phyloP scores from a whole-genome alignment of 73 alveolate species.

The Stentor roeselii region DNA sequence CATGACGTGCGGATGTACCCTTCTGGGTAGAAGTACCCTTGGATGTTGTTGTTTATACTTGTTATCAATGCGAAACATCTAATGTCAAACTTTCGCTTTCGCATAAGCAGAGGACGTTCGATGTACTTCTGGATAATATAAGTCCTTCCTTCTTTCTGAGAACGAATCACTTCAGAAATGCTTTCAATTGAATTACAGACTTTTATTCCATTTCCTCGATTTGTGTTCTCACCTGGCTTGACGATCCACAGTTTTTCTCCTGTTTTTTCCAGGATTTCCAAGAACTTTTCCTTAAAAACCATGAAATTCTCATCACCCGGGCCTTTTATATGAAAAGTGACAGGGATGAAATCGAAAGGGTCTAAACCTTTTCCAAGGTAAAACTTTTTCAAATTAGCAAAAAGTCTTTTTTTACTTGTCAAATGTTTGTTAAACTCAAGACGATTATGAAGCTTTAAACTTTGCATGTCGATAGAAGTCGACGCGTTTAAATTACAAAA shows the following conservation, averaged over 20 bases:
- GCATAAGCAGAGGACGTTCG: conserved; percentile 55
- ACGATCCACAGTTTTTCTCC: too few relatives aligned
- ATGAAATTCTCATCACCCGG: conserved; percentile 9
- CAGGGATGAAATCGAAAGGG: background rate
- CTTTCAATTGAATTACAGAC: background rate
- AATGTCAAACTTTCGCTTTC: conserved; percentile 58
- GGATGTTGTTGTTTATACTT: conserved; percentile 42
- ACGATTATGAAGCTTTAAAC: conserved; percentile 34
- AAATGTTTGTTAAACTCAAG: conserved; percentile 52
- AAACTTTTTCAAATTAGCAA: conserved; percentile 65
- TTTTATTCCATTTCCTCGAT: background rate
- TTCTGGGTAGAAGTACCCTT: conserved; percentile 38
- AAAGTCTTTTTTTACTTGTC: conserved; percentile 60
- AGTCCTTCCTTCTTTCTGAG: background rate
- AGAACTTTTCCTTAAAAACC: conserved; percentile 18
- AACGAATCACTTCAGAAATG: too few relatives aligned
- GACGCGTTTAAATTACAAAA: too few relatives aligned
- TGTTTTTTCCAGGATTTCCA: too few relatives aligned
- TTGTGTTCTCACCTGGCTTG: background rate
- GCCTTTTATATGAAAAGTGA: conserved; percentile 4
- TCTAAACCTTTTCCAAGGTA: conserved; percentile 49
- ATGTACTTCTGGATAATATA: conserved; percentile 40
- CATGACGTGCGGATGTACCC: conserved; percentile 78
- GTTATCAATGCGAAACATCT: conserved; percentile 62
- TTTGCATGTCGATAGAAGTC: too few relatives aligned